A percentile compares a stretch with the other conserved stretches of the same genome.
phyloP scores from a whole-genome alignment of 164 flowering plant genomes.

The Hamamelis virginiana region DNA sequence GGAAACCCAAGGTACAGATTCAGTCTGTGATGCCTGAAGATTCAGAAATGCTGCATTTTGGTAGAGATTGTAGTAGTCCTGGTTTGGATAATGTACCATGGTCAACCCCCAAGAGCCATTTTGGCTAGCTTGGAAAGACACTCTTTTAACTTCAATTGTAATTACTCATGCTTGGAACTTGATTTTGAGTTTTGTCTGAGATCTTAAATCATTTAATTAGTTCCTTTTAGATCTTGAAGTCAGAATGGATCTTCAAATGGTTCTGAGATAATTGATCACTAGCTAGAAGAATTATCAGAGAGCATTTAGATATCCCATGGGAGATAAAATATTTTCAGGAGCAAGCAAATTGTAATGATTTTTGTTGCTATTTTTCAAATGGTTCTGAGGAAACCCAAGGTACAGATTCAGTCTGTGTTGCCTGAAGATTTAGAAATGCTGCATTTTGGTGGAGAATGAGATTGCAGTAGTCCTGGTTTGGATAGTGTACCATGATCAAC shows the following conservation, averaged over 20 bases:
- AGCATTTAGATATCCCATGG: too few relatives aligned
- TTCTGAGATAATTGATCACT: too few relatives aligned
- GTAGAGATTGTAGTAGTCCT: slow-evolving; percentile 19
- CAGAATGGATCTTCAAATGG: too few relatives aligned
- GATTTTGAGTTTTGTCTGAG: too few relatives aligned
- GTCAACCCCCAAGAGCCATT: slow-evolving; percentile 39
- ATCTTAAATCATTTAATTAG: too few relatives aligned
- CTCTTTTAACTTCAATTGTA: too few relatives aligned
- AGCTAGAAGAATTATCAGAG: too few relatives aligned
- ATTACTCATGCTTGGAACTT: too few relatives aligned
- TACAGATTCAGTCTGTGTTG: slow-evolving; percentile 26
- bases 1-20: slow-evolving; percentile 44
- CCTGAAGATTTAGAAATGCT: slow-evolving; percentile 18
- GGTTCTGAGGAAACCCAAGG: slow-evolving; percentile 41
- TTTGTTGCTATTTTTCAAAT: slow-evolving; percentile 57
- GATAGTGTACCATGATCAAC: slow-evolving; percentile 33
- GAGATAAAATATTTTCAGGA: too few relatives aligned
- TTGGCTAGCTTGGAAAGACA: slow-evolving; percentile 15
- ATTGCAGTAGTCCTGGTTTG: slow-evolving; percentile 11
- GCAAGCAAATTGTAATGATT: slow-evolving; percentile 55
- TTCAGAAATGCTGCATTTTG: slow-evolving; percentile 13
- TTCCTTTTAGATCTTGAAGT: too few relatives aligned
- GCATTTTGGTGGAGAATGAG: slow-evolving; percentile 20
- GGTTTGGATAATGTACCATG: slow-evolving; percentile 25
- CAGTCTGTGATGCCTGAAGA: slow-evolving; percentile 19